phyloP scores from a whole-genome alignment of 2,329 filamentous ascomycete genomes.

The Fusarium siculi region DNA sequence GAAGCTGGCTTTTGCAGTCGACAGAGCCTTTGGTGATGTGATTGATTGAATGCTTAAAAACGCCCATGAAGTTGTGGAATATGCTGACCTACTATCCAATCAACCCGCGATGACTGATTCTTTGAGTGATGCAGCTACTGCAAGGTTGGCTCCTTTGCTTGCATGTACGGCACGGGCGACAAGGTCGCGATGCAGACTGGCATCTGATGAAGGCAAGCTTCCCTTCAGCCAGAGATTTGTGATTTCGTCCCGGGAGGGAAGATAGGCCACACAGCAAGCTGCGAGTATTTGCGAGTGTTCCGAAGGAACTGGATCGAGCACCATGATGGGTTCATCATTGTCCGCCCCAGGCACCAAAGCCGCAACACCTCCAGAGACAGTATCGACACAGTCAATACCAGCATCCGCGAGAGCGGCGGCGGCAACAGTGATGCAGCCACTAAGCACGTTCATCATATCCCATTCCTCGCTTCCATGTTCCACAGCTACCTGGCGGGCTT shows the following conservation, averaged over 20 bases:
- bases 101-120: conserved; percentile 48
- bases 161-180: conserved; percentile 55
- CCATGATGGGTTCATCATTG: conserved; percentile 56
- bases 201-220: conserved; percentile 56
- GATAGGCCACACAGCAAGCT: conserved; percentile 89
- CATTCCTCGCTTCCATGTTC: conserved; percentile 72
- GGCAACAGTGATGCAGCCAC: conserved; percentile 92
- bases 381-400: conserved; percentile 93
- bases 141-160: conserved; percentile 51
- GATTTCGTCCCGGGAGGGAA: conserved; percentile 87
- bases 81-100: not conserved
- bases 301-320: conserved; percentile 84
- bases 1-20: not conserved
- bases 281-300: conserved; percentile 83
- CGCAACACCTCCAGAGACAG: conserved; percentile 88
- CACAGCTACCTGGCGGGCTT: conserved; percentile 69
- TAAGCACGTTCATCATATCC: conserved; percentile 91
- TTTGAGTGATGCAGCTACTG: conserved; percentile 48
- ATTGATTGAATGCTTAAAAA: not conserved
- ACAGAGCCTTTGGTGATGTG: not conserved
- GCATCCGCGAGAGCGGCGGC: conserved; percentile 94
- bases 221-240: conserved; percentile 97
- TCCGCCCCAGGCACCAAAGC: conserved; percentile 69
- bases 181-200: conserved; percentile 48
- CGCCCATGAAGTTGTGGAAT: not conserved